phyloP scores from a whole-genome alignment of 1,284 basidiomycete genomes.

The Schizopora paradoxa region DNA sequence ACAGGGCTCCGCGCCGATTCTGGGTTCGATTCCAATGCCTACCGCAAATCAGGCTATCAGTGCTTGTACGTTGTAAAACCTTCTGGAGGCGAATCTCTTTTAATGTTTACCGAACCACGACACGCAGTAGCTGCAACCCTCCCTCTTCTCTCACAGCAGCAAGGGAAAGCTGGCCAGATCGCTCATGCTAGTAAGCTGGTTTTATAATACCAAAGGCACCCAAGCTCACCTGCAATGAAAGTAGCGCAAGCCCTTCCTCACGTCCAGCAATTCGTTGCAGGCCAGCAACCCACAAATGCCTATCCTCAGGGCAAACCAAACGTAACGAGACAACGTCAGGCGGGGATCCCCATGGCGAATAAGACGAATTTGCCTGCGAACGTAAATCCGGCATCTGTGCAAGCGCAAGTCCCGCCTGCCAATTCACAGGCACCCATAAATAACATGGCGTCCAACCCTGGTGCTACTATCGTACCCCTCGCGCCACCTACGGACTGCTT shows the following conservation, averaged over 20 bases:
- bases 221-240: constrained; percentile 1
- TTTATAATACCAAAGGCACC: neutral
- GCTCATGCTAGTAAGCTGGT: neutral
- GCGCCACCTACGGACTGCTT: constrained; percentile 37
- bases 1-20: neutral
- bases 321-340: too few relatives aligned
- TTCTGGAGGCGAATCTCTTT: too few relatives aligned
- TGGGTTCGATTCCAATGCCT: constrained; percentile 1
- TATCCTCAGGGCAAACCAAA: neutral
- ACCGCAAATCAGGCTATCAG: constrained; percentile 1
- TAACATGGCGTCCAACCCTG: constrained; percentile 20
- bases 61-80: constrained; percentile 2
- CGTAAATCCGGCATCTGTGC: neutral
- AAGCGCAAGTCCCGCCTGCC: neutral
- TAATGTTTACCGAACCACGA: too few relatives aligned
- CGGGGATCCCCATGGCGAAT: neutral
- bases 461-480: too few relatives aligned
- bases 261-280: too few relatives aligned
- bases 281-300: neutral
- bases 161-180: constrained; percentile 1
- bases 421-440: neutral
- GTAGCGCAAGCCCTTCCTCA: constrained; percentile 5
- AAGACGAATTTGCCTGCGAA: neutral
- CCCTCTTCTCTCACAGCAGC: constrained; percentile 4
- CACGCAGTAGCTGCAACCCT: constrained; percentile 4